phyloP scores from a whole-genome alignment of 441 rosid genomes.

The Raphanus hybrid region DNA sequence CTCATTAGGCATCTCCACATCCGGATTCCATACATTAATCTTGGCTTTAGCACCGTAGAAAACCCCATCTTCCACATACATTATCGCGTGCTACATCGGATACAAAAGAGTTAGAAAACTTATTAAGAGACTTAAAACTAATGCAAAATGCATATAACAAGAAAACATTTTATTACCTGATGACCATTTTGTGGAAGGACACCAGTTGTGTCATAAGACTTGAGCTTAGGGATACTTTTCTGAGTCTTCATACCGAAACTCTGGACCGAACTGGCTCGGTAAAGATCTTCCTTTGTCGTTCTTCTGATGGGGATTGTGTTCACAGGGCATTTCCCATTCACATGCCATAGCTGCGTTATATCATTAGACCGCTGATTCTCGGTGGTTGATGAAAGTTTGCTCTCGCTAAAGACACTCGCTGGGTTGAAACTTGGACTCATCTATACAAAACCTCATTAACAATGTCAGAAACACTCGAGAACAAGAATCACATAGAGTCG shows the following conservation, averaged over 20 bases:
- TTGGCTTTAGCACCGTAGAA: constrained; percentile 63
- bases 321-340: constrained; percentile 53
- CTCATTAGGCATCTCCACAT: constrained; percentile 57
- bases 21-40: constrained; percentile 65
- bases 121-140: neutral
- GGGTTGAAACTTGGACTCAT: constrained; percentile 55
- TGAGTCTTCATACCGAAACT: constrained; percentile 54
- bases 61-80: constrained; percentile 53
- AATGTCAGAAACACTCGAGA: constrained; percentile 28
- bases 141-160: neutral
- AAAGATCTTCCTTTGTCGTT: constrained; percentile 50
- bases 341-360: constrained; percentile 55
- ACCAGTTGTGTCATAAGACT: constrained; percentile 41
- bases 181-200: constrained; percentile 53
- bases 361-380: constrained; percentile 31
- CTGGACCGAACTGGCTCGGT: constrained; percentile 54
- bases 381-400: constrained; percentile 32
- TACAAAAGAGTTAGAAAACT: neutral
- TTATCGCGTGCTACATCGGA: constrained; percentile 54
- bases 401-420: constrained; percentile 45
- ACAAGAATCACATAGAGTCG: neutral
- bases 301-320: constrained; percentile 60
- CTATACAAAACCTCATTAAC: constrained; percentile 33
- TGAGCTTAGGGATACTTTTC: constrained; percentile 47
- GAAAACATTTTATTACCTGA: constrained; percentile 44